phyloP scores from a whole-genome alignment of 1,284 basidiomycete species.

The Apiotrichum veenhuisii region DNA sequence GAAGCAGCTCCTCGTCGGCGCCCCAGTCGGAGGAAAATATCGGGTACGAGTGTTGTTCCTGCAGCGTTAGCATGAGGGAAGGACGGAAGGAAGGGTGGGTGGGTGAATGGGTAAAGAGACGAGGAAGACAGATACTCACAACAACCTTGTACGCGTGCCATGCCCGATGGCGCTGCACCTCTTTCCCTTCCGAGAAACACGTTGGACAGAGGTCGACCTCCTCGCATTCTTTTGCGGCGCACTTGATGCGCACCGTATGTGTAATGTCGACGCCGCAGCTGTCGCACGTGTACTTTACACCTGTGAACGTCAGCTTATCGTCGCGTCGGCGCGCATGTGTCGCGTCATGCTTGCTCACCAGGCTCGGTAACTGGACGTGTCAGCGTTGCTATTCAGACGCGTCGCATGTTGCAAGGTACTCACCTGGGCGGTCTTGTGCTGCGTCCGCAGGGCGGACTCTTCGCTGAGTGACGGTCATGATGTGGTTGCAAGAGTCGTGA shows the following conservation, averaged over 20 bases:
- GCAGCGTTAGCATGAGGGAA: conserved; percentile 4
- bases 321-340: too few species aligned
- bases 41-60: conserved; percentile 95
- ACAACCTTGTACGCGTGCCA: conserved; percentile 91
- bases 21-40: conserved; percentile 97
- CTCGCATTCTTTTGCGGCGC: conserved; percentile 74
- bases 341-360: conserved; percentile 6
- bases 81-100: background rate
- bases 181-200: conserved; percentile 90
- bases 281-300: conserved; percentile 51
- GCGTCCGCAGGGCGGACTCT: conserved; percentile 36
- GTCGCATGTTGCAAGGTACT: conserved; percentile 21
- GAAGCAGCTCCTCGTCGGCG: conserved; percentile 92
- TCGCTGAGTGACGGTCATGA: conserved; percentile 49
- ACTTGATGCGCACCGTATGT: conserved; percentile 87
- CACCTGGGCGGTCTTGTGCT: conserved; percentile 36
- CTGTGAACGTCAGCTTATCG: conserved; percentile 8
- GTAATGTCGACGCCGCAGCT: conserved; percentile 55
- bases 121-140: conserved; percentile 54
- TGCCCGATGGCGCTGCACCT: conserved; percentile 80
- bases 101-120: background rate
- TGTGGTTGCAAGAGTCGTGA: too few species aligned
- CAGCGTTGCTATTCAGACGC: too few species aligned
- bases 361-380: conserved; percentile 36
- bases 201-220: conserved; percentile 82